These are phyloP conservation scores for Cyclostephanos invisitatus DNA, from an alignment of 108 stramenopile genomes.

Conservation along the genomic window DNA sequence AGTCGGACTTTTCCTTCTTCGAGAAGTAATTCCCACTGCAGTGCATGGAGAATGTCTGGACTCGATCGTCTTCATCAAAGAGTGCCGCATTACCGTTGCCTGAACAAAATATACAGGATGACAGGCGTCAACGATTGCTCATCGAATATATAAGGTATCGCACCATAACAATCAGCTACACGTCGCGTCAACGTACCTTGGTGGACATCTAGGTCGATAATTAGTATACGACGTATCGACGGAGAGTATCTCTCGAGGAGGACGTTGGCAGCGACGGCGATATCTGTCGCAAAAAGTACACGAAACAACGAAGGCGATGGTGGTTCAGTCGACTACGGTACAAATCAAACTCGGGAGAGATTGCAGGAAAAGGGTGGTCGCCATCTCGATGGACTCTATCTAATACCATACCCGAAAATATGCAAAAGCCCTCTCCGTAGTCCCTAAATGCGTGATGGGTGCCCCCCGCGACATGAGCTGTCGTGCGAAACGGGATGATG, in stretches of 20 bases:
- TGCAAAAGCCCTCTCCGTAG: slow-evolving; percentile 93
- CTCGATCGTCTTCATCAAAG: slow-evolving; percentile 61
- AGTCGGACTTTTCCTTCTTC: slow-evolving; percentile 68
- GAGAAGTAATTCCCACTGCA: slow-evolving; percentile 87
- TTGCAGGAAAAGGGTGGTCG: neutral
- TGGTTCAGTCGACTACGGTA: neutral
- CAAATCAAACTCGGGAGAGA: neutral
- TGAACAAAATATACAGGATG: neutral
- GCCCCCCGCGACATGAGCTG: slow-evolving; percentile 92
- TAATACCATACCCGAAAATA: slow-evolving; percentile 82
- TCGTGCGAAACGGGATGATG: slow-evolving; percentile 28
- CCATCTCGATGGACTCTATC: neutral
- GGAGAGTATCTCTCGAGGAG: slow-evolving; percentile 57
- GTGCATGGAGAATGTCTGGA: slow-evolving; percentile 83
- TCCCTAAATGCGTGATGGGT: slow-evolving; percentile 94
- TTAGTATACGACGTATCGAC: slow-evolving; percentile 60
- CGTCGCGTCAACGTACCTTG: slow-evolving; percentile 55
- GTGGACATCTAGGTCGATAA: slow-evolving; percentile 93
- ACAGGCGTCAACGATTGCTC: neutral
- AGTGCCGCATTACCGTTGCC: slow-evolving; percentile 85
- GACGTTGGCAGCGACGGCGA: slow-evolving; percentile 91
- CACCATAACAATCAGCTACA: neutral
- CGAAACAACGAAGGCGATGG: neutral
- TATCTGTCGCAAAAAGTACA: slow-evolving; percentile 44
- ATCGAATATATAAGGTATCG: neutral